A percentile compares a stretch with the other conserved stretches of the same genome.
Conservation (phyloP, 2,329 filamentous ascomycete species). For the Paecilomyces fulvus region DNA sequence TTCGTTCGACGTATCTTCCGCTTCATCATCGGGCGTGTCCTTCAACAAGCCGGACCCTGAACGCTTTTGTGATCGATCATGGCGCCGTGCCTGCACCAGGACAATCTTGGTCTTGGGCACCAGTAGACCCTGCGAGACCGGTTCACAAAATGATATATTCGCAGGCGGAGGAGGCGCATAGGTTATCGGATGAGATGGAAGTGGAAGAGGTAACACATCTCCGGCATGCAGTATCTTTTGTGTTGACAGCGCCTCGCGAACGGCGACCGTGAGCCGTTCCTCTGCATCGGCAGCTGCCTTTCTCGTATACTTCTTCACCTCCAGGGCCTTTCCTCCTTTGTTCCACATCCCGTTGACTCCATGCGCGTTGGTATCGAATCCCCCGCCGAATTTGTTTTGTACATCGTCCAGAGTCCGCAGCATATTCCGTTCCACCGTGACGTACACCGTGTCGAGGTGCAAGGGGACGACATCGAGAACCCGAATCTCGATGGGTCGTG, state of each 20-base stretch:
- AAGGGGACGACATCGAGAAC: slow-evolving; percentile 74
- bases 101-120: slow-evolving; percentile 74
- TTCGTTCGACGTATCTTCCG: slow-evolving; percentile 80
- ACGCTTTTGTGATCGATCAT: slow-evolving; percentile 39
- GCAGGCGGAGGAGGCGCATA: slow-evolving; percentile 77
- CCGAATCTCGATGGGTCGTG: slow-evolving; percentile 72
- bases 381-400: slow-evolving; percentile 70
- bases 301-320: slow-evolving; percentile 24
- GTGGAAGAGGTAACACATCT: slow-evolving; percentile 70
- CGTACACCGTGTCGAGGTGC: slow-evolving; percentile 74
- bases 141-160: slow-evolving; percentile 86
- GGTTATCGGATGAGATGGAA: slow-evolving; percentile 73
- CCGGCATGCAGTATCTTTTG: slow-evolving; percentile 74
- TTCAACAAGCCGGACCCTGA: slow-evolving; percentile 48
- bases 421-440: slow-evolving; percentile 73
- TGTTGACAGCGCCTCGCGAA: slow-evolving; percentile 65
- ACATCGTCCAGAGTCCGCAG: slow-evolving; percentile 73
- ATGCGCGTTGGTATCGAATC: slow-evolving; percentile 36
- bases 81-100: slow-evolving; percentile 49
- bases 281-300: slow-evolving; percentile 36
- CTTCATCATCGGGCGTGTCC: slow-evolving; percentile 50
- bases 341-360: slow-evolving; percentile 32
- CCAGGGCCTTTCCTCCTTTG: slow-evolving; percentile 21
- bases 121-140: slow-evolving; percentile 79
- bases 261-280: slow-evolving; percentile 54